Evolutionary conservation across 768 basidiomycete species (phyloP).

Genomic region (Leccinum rimulosum): DNA sequence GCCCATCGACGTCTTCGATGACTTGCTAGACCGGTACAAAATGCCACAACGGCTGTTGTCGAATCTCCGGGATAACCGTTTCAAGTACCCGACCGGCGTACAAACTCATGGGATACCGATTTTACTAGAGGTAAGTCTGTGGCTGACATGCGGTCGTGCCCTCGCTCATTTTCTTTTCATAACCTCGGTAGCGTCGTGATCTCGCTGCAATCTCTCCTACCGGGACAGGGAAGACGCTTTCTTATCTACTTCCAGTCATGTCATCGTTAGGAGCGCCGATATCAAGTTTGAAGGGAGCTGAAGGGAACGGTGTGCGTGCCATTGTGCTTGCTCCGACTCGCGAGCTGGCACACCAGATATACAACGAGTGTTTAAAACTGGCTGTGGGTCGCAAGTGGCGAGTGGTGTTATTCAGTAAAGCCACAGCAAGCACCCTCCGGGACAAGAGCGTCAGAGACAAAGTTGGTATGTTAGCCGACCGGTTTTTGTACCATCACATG

Average conservation of each 20-base stretch:
- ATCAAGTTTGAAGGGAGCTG: slow-evolving; percentile 42
- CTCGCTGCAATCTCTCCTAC: slow-evolving; percentile 95
- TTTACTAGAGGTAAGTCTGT: slow-evolving; percentile 61
- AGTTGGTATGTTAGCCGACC: slow-evolving; percentile 51
- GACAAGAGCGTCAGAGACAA: slow-evolving; percentile 71
- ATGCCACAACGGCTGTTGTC: slow-evolving; percentile 58
- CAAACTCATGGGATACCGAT: slow-evolving; percentile 81
- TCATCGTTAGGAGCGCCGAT: slow-evolving; percentile 54
- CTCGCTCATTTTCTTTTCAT: not conserved
- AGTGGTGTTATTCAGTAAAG: slow-evolving; percentile 81
- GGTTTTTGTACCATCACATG: not conserved
- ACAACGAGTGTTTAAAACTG: slow-evolving; percentile 84
- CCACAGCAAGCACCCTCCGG: slow-evolving; percentile 79
- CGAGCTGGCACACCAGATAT: slow-evolving; percentile 94
- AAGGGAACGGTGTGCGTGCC: slow-evolving; percentile 65
- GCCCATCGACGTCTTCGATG: slow-evolving; percentile 56
- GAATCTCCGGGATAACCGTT: slow-evolving; percentile 62
- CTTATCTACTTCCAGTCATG: slow-evolving; percentile 86
- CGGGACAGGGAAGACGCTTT: slow-evolving; percentile 94
- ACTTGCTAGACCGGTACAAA: slow-evolving; percentile 54
- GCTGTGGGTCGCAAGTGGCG: slow-evolving; percentile 83
- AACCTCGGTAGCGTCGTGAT: slow-evolving; percentile 61
- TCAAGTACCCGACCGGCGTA: slow-evolving; percentile 71
- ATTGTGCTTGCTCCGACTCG: slow-evolving; percentile 88
- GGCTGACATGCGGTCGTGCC: not conserved